These are phyloP conservation scores for Starmerella vaccinii DNA, from an alignment of 805 yeast species.

Conservation along the genomic window DNA sequence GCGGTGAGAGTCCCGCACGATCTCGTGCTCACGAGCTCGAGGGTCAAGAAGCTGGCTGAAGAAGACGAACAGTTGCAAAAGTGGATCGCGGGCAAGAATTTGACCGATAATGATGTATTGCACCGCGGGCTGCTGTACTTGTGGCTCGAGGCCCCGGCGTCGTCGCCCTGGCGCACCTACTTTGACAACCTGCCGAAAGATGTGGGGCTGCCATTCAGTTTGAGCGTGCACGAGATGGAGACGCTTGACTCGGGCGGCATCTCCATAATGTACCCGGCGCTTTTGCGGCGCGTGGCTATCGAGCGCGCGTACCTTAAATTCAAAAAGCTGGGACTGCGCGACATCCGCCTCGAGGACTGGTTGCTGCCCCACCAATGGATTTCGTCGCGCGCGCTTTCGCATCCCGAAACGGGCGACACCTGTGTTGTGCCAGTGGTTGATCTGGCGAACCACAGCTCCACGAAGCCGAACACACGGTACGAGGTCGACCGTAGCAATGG, in stretches of 20 bases:
- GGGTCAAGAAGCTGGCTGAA: conserved; percentile 12
- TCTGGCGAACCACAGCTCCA: conserved; percentile 31
- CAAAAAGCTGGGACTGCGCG: background rate
- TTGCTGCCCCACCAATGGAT: conserved; percentile 32
- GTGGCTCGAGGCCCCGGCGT: conserved; percentile 10
- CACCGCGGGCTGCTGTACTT: conserved; percentile 22
- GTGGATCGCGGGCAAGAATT: conserved; percentile 16
- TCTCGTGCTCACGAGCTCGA: conserved; percentile 9
- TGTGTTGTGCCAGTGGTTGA: conserved; percentile 50
- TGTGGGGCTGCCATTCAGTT: conserved; percentile 28
- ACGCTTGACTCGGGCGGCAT: conserved; percentile 19
- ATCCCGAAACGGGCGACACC: conserved; percentile 26
- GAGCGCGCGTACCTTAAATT: conserved; percentile 23
- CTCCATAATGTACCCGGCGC: conserved; percentile 25
- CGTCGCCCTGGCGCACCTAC: conserved; percentile 23
- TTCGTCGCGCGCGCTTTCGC: conserved; percentile 30
- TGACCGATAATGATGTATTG: conserved; percentile 10
- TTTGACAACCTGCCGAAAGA: conserved; percentile 26
- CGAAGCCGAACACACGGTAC: conserved; percentile 12
- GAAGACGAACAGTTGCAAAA: conserved; percentile 8
- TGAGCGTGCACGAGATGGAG: conserved; percentile 26
- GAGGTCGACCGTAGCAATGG: conserved; percentile 13
- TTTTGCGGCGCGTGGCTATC: conserved; percentile 22
- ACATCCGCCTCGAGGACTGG: conserved; percentile 25
- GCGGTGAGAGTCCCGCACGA: conserved; percentile 16